Evolutionary conservation across 2,329 filamentous ascomycete species (phyloP).

Genomic region (Volutella citrinella): DNA sequence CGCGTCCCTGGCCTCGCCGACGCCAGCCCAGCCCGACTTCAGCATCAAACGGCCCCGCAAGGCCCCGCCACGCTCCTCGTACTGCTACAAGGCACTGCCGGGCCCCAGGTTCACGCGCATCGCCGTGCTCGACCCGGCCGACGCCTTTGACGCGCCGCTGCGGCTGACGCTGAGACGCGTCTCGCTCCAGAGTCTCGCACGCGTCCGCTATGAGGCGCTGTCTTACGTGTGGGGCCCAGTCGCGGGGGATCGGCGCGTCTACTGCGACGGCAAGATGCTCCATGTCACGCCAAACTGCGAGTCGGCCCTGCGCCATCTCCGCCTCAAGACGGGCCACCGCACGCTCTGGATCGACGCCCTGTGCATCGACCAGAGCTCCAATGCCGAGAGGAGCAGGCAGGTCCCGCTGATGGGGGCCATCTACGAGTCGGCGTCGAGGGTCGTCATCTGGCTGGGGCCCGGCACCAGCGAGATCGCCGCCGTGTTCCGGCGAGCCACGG

Average conservation of each 20-base stretch:
- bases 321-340: slow-evolving; percentile 3
- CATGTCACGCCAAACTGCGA: slow-evolving; percentile 14
- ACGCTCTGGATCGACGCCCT: slow-evolving; percentile 24
- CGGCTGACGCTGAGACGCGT: slow-evolving; percentile 9
- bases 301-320: slow-evolving; percentile 13
- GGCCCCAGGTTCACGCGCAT: slow-evolving; percentile 6
- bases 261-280: slow-evolving; percentile 13
- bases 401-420: slow-evolving; percentile 20
- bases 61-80: neutral
- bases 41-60: slow-evolving; percentile 10
- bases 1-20: neutral
- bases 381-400: slow-evolving; percentile 18
- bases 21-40: slow-evolving; percentile 6
- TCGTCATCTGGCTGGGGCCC: slow-evolving; percentile 22
- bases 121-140: slow-evolving; percentile 11
- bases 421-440: slow-evolving; percentile 19
- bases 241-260: slow-evolving; percentile 8
- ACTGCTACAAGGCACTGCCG: slow-evolving; percentile 7
- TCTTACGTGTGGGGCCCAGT: slow-evolving; percentile 20
- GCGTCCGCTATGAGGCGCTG: slow-evolving; percentile 14
- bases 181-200: slow-evolving; percentile 3
- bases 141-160: slow-evolving; percentile 6
- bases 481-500: slow-evolving; percentile 7
- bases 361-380: slow-evolving; percentile 21
- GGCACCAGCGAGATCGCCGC: slow-evolving; percentile 9